Conservation (phyloP, 306 rosid species). For the Lathyrus sativus region DNA sequence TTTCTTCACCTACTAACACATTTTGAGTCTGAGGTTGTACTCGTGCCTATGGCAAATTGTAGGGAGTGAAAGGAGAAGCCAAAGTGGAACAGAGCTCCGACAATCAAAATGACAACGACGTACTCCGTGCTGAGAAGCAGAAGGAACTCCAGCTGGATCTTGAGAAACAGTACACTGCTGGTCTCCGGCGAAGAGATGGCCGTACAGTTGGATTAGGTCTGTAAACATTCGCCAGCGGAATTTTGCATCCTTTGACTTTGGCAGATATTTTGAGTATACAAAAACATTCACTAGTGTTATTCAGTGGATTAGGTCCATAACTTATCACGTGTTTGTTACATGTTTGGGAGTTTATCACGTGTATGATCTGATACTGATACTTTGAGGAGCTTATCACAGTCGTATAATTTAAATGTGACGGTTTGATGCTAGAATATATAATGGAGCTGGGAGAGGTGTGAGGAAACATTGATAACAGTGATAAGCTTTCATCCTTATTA, state of each 20-base stretch:
- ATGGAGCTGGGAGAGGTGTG: neutral
- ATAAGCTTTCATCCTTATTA: neutral
- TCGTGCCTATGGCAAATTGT: constrained; percentile 99
- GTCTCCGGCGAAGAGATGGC: constrained; percentile 96
- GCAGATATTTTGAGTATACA: constrained; percentile 27
- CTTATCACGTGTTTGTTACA: constrained; percentile 12
- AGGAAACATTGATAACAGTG: neutral
- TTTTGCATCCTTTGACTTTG: constrained; percentile 30
- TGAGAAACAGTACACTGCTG: constrained; percentile 96
- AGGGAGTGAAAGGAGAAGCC: constrained; percentile 89
- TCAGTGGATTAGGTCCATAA: constrained; percentile 28
- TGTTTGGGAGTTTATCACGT: constrained; percentile 29
- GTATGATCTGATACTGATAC: constrained; percentile 16
- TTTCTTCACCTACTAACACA: constrained; percentile 85
- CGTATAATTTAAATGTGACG: neutral
- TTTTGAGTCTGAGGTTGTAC: constrained; percentile 99
- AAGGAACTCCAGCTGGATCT: constrained; percentile 89
- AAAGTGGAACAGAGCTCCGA: constrained; percentile 58
- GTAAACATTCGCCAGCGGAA: constrained; percentile 36
- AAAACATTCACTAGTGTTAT: neutral
- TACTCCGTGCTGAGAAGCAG: constrained; percentile 71
- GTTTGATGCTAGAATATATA: neutral
- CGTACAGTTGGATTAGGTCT: constrained; percentile 97
- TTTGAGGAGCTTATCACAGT: neutral
- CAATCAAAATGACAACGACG: constrained; percentile 50